Conservation (phyloP, 768 basidiomycete species). For the Lactifluus subvellereus region DNA sequence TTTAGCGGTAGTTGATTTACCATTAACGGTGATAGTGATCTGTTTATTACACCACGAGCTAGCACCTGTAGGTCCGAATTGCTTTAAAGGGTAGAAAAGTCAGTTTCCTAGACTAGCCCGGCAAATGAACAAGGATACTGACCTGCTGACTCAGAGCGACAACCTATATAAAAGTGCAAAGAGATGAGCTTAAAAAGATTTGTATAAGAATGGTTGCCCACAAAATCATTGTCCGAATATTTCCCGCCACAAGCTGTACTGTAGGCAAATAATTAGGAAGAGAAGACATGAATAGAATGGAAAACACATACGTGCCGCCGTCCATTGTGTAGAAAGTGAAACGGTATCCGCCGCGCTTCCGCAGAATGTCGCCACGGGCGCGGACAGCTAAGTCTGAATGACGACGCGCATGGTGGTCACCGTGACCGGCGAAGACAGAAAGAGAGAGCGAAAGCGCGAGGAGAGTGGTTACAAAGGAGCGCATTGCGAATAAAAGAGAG, state of each 20-base stretch:
- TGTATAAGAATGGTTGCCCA: neutral
- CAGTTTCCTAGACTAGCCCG: neutral
- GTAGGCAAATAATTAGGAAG: neutral
- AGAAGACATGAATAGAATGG: neutral
- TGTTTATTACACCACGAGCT: constrained; percentile 55
- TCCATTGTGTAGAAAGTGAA: constrained; percentile 19
- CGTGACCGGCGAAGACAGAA: constrained; percentile 5
- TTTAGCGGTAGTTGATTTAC: constrained; percentile 50
- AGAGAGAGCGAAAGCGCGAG: constrained; percentile 17
- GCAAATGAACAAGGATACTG: neutral
- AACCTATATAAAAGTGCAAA: neutral
- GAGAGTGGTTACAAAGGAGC: constrained; percentile 13
- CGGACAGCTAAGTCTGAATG: constrained; percentile 14
- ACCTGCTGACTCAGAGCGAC: constrained; percentile 15
- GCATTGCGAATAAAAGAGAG: constrained; percentile 10
- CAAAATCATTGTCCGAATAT: neutral
- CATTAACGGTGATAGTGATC: constrained; percentile 57
- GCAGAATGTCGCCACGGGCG: constrained; percentile 7
- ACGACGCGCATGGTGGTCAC: neutral
- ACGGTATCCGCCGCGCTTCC: neutral
- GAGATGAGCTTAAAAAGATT: neutral
- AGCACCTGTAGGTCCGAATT: constrained; percentile 58
- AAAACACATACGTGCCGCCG: constrained; percentile 14
- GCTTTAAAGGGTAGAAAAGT: constrained; percentile 26
- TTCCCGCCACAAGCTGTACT: constrained; percentile 17